These are phyloP conservation scores for Penicillium corylophilum DNA, from an alignment of 2,329 filamentous ascomycete genomes.

Conservation along the genomic window DNA sequence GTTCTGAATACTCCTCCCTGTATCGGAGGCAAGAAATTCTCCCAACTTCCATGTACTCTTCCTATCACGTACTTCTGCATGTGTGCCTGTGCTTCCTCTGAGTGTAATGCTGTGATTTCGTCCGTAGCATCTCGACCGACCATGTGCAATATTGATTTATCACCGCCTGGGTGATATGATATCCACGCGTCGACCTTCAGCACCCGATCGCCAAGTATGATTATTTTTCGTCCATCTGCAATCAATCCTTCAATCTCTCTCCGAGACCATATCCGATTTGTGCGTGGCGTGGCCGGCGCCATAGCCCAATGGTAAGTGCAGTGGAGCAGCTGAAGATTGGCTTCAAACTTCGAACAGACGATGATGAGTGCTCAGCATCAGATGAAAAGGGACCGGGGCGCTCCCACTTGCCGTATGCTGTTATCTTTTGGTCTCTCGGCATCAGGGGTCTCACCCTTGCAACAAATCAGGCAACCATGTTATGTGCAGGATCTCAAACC, in stretches of 20 bases:
- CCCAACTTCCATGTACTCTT: constrained; percentile 74
- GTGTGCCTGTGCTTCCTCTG: constrained; percentile 67
- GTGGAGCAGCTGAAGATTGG: no score
- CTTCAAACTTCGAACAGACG: no score
- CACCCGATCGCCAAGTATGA: constrained; percentile 77
- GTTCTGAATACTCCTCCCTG: constrained; percentile 77
- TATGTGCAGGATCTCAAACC: no score
- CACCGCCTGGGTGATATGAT: constrained; percentile 84
- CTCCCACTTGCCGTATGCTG: no score
- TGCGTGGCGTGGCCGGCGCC: no score
- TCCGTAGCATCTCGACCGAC: constrained; percentile 89
- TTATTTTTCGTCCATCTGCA: constrained; percentile 70
- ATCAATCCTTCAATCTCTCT: constrained; percentile 78
- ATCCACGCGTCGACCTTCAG: constrained; percentile 85
- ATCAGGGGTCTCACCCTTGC: no score
- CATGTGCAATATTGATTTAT: constrained; percentile 86
- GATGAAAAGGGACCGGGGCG: no score
- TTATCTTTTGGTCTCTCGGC: no score
- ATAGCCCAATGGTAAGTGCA: no score
- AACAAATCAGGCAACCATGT: no score
- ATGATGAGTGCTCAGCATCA: no score
- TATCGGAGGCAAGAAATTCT: constrained; percentile 85
- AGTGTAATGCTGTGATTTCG: constrained; percentile 89
- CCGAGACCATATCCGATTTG: no score
- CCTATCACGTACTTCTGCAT: constrained; percentile 87